These are phyloP conservation scores for Clonostachys byssicola DNA, from an alignment of 2,329 filamentous ascomycete genomes.

Conservation along the genomic window DNA sequence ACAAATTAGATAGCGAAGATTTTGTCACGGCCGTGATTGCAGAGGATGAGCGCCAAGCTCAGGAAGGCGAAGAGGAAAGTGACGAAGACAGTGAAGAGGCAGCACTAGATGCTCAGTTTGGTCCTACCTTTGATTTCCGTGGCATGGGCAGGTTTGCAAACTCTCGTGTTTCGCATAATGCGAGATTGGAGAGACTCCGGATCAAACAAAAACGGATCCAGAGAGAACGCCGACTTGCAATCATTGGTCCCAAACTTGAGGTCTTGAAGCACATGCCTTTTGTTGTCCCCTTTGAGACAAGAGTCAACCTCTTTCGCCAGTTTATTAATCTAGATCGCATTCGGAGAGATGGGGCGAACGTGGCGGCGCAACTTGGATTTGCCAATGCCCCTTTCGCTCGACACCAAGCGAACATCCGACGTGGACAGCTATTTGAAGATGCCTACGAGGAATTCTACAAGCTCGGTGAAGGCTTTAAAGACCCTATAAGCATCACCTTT, in stretches of 20 bases:
- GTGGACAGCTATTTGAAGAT: slow-evolving; percentile 79
- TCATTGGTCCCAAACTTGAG: slow-evolving; percentile 81
- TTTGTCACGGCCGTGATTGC: slow-evolving; percentile 84
- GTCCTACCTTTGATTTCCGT: slow-evolving; percentile 16
- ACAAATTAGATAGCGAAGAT: slow-evolving; percentile 79
- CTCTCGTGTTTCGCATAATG: slow-evolving; percentile 52
- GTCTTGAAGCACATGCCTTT: slow-evolving; percentile 96
- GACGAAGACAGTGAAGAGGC: slow-evolving; percentile 29
- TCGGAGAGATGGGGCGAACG: slow-evolving; percentile 11
- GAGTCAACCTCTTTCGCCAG: slow-evolving; percentile 89
- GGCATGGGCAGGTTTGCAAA: background rate
- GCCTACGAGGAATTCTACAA: slow-evolving; percentile 80
- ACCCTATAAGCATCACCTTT: slow-evolving; percentile 95
- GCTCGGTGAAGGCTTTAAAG: slow-evolving; percentile 80
- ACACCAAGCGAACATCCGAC: slow-evolving; percentile 76
- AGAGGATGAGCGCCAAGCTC: slow-evolving; percentile 77
- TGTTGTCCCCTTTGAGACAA: slow-evolving; percentile 86
- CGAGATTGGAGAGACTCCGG: slow-evolving; percentile 59
- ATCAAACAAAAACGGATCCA: slow-evolving; percentile 62
- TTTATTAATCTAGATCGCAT: slow-evolving; percentile 74
- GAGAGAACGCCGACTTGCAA: slow-evolving; percentile 68
- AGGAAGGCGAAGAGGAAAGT: slow-evolving; percentile 29
- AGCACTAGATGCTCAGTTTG: slow-evolving; percentile 16
- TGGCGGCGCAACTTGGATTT: background rate
- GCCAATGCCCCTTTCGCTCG: background rate